Conservation (phyloP, 805 yeast genomes). For the Wickerhamiella parazyma region DNA sequence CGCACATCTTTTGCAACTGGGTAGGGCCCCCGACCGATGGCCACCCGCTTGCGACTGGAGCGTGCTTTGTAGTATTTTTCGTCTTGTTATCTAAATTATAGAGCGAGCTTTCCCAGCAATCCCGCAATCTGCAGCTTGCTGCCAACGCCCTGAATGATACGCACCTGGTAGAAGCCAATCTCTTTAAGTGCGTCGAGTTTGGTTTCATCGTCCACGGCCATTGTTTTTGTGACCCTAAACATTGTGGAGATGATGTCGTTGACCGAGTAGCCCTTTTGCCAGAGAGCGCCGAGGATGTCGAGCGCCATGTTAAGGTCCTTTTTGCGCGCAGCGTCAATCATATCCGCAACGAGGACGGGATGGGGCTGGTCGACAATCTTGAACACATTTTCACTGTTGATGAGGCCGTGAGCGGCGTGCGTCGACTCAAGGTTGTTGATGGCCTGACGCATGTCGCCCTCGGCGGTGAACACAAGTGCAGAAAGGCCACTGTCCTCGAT, state of each 20-base stretch:
- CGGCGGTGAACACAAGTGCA: slow-evolving; percentile 88
- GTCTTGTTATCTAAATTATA: not conserved
- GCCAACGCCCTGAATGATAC: slow-evolving; percentile 85
- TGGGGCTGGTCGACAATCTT: slow-evolving; percentile 94
- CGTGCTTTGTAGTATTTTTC: not conserved
- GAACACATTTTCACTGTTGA: slow-evolving; percentile 85
- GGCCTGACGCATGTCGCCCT: slow-evolving; percentile 99
- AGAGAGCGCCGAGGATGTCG: slow-evolving; percentile 48
- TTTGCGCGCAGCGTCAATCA: slow-evolving; percentile 34
- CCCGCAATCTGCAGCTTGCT: slow-evolving; percentile 79
- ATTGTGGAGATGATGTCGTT: slow-evolving; percentile 85
- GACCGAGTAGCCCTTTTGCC: slow-evolving; percentile 87
- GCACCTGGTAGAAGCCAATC: slow-evolving; percentile 84
- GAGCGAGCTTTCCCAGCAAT: slow-evolving; percentile 44
- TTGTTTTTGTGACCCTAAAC: slow-evolving; percentile 71
- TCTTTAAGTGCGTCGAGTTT: slow-evolving; percentile 69
- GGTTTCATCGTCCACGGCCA: slow-evolving; percentile 53
- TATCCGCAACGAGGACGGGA: slow-evolving; percentile 66
- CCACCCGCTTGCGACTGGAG: slow-evolving; percentile 7
- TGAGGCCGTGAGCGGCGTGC: slow-evolving; percentile 83
- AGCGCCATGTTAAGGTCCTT: slow-evolving; percentile 52
- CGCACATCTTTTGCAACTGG: slow-evolving; percentile 56
- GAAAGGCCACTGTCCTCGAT: slow-evolving; percentile 82
- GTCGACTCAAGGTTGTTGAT: slow-evolving; percentile 88
- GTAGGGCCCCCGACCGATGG: slow-evolving; percentile 47